phyloP scores from a whole-genome alignment of 176 grass and related monocot genomes.

The Neostapfia colusana region DNA sequence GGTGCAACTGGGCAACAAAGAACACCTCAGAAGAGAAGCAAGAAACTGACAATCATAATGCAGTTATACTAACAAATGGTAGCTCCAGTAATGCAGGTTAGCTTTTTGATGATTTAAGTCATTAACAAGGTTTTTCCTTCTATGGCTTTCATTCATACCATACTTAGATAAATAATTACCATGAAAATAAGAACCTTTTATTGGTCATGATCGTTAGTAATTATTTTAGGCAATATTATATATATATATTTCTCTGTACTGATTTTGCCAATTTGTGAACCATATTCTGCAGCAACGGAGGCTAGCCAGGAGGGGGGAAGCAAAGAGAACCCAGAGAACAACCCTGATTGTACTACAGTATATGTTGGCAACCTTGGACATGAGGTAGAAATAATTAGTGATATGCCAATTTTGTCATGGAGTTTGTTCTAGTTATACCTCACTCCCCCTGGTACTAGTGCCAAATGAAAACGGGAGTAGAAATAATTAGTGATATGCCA shows the following conservation, averaged over 20 bases:
- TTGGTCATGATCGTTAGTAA: background rate
- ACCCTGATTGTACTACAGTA: conserved; percentile 80
- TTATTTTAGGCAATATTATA: conserved; percentile 2
- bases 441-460: background rate
- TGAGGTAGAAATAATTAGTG: conserved; percentile 47
- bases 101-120: conserved; percentile 21
- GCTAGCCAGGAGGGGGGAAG: conserved; percentile 53
- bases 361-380: conserved; percentile 85
- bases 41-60: conserved; percentile 66
- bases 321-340: conserved; percentile 72
- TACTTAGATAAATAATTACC: conserved; percentile 17
- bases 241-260: background rate
- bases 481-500: conserved; percentile 8
- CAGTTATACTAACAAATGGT: conserved; percentile 72
- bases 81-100: conserved; percentile 61
- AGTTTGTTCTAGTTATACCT: background rate
- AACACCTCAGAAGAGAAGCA: conserved; percentile 74
- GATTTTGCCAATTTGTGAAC: conserved; percentile 8
- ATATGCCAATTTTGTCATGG: no score
- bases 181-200: background rate
- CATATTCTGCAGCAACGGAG: conserved; percentile 46
- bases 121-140: conserved; percentile 11
- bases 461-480: background rate
- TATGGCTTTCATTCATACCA: background rate
- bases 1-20: conserved; percentile 84